phyloP scores from a whole-genome alignment of 2,329 filamentous ascomycete species.

The Sporothrix curviconia region DNA sequence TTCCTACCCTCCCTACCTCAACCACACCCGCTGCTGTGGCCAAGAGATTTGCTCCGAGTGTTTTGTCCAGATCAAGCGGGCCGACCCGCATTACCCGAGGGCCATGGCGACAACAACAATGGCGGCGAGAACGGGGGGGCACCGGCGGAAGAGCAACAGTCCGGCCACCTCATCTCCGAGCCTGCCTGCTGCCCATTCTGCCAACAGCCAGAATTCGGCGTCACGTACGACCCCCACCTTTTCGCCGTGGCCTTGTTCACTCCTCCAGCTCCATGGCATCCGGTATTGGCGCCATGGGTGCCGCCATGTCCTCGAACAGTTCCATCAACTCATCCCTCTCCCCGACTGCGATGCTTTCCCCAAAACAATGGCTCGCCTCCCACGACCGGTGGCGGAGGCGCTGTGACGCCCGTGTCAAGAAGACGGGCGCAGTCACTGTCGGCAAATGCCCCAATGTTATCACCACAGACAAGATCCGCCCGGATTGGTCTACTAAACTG shows the following conservation, averaged over 20 bases:
- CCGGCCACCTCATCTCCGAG: conserved; percentile 75
- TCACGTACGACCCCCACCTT: conserved; percentile 91
- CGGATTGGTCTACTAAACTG: conserved; percentile 90
- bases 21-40: conserved; percentile 90
- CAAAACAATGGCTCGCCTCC: conserved; percentile 22
- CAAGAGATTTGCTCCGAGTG: conserved; percentile 97
- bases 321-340: conserved; percentile 60
- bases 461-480: conserved; percentile 84
- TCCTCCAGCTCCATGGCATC: conserved; percentile 42
- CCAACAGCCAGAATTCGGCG: conserved; percentile 87
- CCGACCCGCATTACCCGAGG: conserved; percentile 83
- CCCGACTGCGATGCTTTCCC: conserved; percentile 29
- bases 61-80: conserved; percentile 95
- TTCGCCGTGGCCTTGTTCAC: conserved; percentile 75
- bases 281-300: conserved; percentile 39
- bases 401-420: conserved; percentile 24
- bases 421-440: conserved; percentile 59
- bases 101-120: conserved; percentile 49
- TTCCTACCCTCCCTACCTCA: conserved; percentile 90
- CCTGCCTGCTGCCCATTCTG: conserved; percentile 92
- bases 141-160: conserved; percentile 38
- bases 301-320: conserved; percentile 81
- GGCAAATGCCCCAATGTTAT: conserved; percentile 77
- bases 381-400: conserved; percentile 26
- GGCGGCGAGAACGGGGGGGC: conserved; percentile 30